These are phyloP conservation scores for Mycosphaerella sp. DNA, from an alignment of 2,329 filamentous ascomycete genomes.

Conservation along the genomic window DNA sequence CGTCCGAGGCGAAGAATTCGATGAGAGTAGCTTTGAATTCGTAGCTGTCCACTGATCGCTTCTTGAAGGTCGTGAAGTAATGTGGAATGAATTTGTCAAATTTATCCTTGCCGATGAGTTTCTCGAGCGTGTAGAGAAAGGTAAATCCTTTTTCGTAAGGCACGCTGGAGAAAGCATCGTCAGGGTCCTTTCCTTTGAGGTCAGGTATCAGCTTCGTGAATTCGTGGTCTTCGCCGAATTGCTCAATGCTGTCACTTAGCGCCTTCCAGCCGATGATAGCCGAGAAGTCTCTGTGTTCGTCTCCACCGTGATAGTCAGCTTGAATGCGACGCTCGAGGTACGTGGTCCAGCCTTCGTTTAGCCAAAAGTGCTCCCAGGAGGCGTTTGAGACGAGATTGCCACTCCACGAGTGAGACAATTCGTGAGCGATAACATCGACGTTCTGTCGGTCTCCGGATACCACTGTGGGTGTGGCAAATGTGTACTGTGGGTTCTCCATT, in stretches of 20 bases:
- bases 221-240: slow-evolving; percentile 75
- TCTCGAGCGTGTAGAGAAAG: slow-evolving; percentile 86
- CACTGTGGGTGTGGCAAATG: slow-evolving; percentile 90
- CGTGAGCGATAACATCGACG: slow-evolving; percentile 92
- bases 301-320: slow-evolving; percentile 67
- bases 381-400: slow-evolving; percentile 76
- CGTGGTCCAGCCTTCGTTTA: slow-evolving; percentile 82
- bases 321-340: slow-evolving; percentile 86
- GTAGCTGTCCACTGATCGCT: slow-evolving; percentile 83
- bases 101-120: slow-evolving; percentile 71
- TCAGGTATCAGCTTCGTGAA: slow-evolving; percentile 88
- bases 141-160: slow-evolving; percentile 97
- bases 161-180: slow-evolving; percentile 87
- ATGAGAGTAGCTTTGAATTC: slow-evolving; percentile 88
- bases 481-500: slow-evolving; percentile 62
- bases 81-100: slow-evolving; percentile 95
- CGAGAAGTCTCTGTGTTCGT: slow-evolving; percentile 83
- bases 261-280: slow-evolving; percentile 95
- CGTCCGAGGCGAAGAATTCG: slow-evolving; percentile 71
- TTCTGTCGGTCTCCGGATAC: slow-evolving; percentile 80
- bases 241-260: slow-evolving; percentile 69
- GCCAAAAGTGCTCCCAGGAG: slow-evolving; percentile 71
- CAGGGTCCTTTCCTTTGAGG: slow-evolving; percentile 84
- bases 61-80: slow-evolving; percentile 81
- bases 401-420: slow-evolving; percentile 71